Evolutionary conservation across 257 asterid genomes (phyloP).

Genomic region (Ehretia macrophylla): DNA sequence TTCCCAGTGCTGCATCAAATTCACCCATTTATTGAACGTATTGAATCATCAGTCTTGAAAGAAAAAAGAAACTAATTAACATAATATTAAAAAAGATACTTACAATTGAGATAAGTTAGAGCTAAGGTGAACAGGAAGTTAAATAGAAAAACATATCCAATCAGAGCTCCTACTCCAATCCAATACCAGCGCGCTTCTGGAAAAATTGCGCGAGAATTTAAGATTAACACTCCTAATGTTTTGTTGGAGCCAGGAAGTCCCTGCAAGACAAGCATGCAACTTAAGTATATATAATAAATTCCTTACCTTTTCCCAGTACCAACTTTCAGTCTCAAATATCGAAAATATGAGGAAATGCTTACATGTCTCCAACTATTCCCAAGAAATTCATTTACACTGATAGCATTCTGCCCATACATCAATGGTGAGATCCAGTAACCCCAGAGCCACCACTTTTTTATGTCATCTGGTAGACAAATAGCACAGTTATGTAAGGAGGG

Average conservation of each 20-base stretch:
- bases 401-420: constrained; percentile 31
- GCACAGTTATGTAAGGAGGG: background rate
- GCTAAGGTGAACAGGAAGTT: constrained; percentile 29
- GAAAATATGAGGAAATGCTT: constrained; percentile 1
- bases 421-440: constrained; percentile 27
- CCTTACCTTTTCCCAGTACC: background rate
- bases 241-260: constrained; percentile 19
- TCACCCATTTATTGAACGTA: background rate
- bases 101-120: constrained; percentile 67
- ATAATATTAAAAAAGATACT: constrained; percentile 19
- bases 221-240: constrained; percentile 26
- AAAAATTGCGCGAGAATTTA: constrained; percentile 31
- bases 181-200: constrained; percentile 45
- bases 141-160: constrained; percentile 28
- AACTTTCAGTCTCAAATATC: background rate
- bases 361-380: constrained; percentile 26
- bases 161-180: constrained; percentile 42
- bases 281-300: background rate
- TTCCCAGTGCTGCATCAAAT: constrained; percentile 62
- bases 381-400: constrained; percentile 28
- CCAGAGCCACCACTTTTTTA: constrained; percentile 27
- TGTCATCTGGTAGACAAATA: constrained; percentile 8
- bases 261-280: constrained; percentile 16
- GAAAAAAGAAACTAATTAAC: constrained; percentile 1
- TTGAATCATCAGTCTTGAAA: background rate